Evolutionary conservation across 345 rosid genomes (phyloP), one percentile per base, ranked within the genome.

Genomic region (Microcos paniculata): DNA sequence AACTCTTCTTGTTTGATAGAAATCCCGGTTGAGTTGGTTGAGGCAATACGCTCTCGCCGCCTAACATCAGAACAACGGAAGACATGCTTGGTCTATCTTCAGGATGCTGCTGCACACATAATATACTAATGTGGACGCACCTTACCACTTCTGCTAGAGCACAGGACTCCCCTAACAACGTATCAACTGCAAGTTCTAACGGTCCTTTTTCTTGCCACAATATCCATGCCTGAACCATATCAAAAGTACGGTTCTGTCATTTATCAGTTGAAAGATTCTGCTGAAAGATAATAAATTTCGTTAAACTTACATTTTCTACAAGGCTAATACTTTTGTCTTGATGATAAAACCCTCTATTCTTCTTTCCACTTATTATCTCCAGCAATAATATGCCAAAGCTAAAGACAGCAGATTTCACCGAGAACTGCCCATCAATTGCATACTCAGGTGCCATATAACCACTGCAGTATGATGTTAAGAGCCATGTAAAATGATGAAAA

Each of bases 51-150:
- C 19, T 68, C 23, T 87, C 85, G 7, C 88, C 78, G 1, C 85
- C 77, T 75, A 88, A 63, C 88, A 85, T 85, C 67, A 88, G 78
- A 19, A 80, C 79, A 48, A 82, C 87, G 0, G 81, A 51, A 13
- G 84, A 46, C 86, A 88, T 82, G 71, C 53, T 81, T 16, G 89
- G 89, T 75, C 89, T 79, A 69, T 84, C 84, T 46, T 82, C 82
- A 0, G 82, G 89, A 64, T 26, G 52, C 1, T 79, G 86, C 24
- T 87, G 88, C 53, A 87, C 84, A 15, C 91, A 82, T 11, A 85
- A 62, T 28, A 88, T 79, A 48, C 87, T 70, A 14, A 88, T 67
- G 42, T 88, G 91, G 68, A 84, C 78, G 78, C 84, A 84, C 1
- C 87, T 30, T 35, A 62, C 3, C 6, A 80, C 82, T 55, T 85